A percentile compares a stretch with the other conserved stretches of the same genome.
phyloP scores from a whole-genome alignment of 768 basidiomycete genomes.

The Sporobolomyces phaffii region DNA sequence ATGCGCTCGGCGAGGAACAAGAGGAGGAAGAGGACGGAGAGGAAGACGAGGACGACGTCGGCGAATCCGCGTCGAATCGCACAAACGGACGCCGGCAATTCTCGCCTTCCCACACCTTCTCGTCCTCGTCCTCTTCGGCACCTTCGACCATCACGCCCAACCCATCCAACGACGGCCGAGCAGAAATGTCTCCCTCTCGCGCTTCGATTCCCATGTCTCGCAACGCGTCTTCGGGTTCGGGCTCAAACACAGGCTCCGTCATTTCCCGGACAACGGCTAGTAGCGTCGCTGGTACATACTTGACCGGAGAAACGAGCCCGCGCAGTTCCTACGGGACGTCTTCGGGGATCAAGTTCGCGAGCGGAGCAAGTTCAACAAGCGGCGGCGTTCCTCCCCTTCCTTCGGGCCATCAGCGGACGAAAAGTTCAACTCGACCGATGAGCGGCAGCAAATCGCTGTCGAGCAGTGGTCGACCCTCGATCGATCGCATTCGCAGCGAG shows the following conservation, averaged over 20 bases:
- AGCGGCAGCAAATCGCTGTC: constrained; percentile 4
- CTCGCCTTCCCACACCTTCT: constrained; percentile 13
- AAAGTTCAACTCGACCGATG: not conserved
- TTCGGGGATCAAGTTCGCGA: constrained; percentile 16
- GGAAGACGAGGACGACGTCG: constrained; percentile 15
- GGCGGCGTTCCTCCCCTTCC: not conserved
- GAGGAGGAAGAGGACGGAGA: constrained; percentile 29
- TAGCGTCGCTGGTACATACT: constrained; percentile 12
- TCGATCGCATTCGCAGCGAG: not conserved
- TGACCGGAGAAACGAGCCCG: constrained; percentile 32
- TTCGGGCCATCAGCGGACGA: not conserved
- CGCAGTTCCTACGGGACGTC: constrained; percentile 14
- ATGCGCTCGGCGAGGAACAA: constrained; percentile 16
- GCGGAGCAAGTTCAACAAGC: constrained; percentile 2
- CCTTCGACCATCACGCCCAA: not conserved
- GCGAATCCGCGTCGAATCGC: constrained; percentile 53
- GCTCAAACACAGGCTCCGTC: constrained; percentile 7
- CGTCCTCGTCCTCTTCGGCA: not conserved
- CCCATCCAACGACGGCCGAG: not conserved
- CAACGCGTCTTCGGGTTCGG: constrained; percentile 22
- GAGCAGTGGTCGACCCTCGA: constrained; percentile 1
- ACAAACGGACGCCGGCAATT: constrained; percentile 56
- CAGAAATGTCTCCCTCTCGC: not conserved
- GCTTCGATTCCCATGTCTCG: constrained; percentile 16
- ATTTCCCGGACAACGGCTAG: constrained; percentile 4